Evolutionary conservation across 2,329 filamentous ascomycete species (phyloP), one percentile per base, ranked within the genome.

Genomic region (Penicillium sp.): DNA sequence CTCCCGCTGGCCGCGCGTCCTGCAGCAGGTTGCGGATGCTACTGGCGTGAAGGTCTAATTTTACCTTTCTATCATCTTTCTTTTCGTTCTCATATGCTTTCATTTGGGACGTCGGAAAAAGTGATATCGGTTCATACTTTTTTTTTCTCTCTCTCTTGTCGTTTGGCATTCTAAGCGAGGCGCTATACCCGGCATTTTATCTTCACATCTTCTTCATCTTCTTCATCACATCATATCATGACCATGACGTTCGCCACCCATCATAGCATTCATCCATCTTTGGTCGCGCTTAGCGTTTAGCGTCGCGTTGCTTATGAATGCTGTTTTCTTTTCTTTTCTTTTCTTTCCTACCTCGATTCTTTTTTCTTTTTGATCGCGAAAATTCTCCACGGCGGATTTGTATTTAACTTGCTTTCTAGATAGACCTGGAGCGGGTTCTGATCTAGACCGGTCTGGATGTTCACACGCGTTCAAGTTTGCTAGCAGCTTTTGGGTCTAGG

Each of bases 1-100:
- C 41, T 79, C 76, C 17, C 76, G 78, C 21, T 79, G 76, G 76
- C 78, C 78, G 9, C 75, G 76, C 17, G 72, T 78, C 30, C 46
- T 77, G 59, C 71, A 75, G 61, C 73, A 74, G 51, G 73, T 71
- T 8, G 75, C 74, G 23, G 70, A 67, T 15, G 69, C 67, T 3
- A 56, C 67, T 9, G 71, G 71, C 13, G 19, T 41, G 8, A 58
- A 29, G 41, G 53, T 59, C 17, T 66, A 64, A 50, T 46, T 45
- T 56, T 3, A 41, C 49, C 38, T 21, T 21, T 21, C 26, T 6
- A 26, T 63, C 47, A 41, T 29, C 55, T 29, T 56, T 58, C 52
- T 58, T 45, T 59, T 60, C 50, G 44, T 61, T 56, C 54, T 57
- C 26, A 31, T 45, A 54, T 26, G 2, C 19, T 44, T 19, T 3